Conservation (phyloP, 805 yeast species). For the Zygoascus ofunaensis region DNA sequence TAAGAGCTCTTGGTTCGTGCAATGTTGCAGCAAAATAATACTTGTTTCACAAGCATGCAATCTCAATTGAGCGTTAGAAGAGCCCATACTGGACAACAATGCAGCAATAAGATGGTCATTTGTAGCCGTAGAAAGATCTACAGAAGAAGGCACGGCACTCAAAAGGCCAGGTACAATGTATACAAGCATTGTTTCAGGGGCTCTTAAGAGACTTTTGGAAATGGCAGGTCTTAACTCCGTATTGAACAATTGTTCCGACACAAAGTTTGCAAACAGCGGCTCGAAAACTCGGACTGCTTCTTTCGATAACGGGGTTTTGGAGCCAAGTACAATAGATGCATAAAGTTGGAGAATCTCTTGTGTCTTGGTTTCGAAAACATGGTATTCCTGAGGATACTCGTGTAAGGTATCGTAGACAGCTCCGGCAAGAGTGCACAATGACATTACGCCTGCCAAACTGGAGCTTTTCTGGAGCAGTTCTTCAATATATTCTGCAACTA, state of each 20-base stretch:
- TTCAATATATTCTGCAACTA: neutral
- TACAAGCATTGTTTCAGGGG: constrained; percentile 65
- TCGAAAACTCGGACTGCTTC: constrained; percentile 28
- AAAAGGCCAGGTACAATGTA: constrained; percentile 45
- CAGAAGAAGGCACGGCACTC: constrained; percentile 22
- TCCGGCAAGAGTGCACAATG: constrained; percentile 23
- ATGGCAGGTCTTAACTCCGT: constrained; percentile 45
- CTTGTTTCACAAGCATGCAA: constrained; percentile 35
- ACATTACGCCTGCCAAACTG: neutral
- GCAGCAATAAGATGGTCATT: constrained; percentile 42
- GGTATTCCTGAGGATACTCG: constrained; percentile 15
- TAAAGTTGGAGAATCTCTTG: constrained; percentile 19
- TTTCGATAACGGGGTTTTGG: constrained; percentile 19
- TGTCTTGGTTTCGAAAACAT: constrained; percentile 11
- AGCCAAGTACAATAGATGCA: constrained; percentile 24
- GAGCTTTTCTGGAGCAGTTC: neutral
- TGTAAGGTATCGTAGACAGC: constrained; percentile 20
- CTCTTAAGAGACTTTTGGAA: constrained; percentile 66
- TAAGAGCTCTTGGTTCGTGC: constrained; percentile 21
- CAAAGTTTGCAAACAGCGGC: constrained; percentile 37
- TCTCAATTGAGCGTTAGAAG: constrained; percentile 62
- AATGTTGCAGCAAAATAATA: constrained; percentile 21
- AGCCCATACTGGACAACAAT: constrained; percentile 48
- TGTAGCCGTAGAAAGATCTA: constrained; percentile 38
- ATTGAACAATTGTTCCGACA: constrained; percentile 34